phyloP scores from a whole-genome alignment of 2,329 filamentous ascomycete species.

The Colletotrichum liriopes region DNA sequence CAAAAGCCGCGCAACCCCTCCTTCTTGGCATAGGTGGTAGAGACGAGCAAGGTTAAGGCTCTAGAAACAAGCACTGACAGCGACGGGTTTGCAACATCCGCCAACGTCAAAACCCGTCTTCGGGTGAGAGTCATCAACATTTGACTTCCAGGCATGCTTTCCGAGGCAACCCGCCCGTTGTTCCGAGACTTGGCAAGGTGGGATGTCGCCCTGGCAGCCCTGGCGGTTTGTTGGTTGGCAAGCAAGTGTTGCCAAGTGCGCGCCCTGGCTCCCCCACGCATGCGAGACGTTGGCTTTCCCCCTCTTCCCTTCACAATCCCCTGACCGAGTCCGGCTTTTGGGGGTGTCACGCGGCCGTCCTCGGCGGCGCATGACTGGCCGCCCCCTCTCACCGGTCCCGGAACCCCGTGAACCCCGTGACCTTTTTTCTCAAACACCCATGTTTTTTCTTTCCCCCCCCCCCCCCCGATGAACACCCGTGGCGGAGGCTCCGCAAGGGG shows the following conservation, averaged over 20 bases:
- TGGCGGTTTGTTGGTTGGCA: constrained; percentile 9
- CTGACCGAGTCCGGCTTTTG: constrained; percentile 40
- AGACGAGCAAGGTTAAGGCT: constrained; percentile 19
- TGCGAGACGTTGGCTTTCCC: not conserved
- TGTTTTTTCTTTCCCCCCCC: not conserved
- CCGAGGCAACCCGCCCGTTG: constrained; percentile 17
- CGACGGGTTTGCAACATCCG: not conserved
- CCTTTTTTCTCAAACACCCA: not conserved
- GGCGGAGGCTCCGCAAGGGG: constrained; percentile 5
- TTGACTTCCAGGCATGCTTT: constrained; percentile 33
- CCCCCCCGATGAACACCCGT: not conserved
- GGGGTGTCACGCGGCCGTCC: constrained; percentile 37
- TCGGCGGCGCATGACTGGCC: constrained; percentile 41
- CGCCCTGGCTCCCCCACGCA: not conserved
- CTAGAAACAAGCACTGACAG: constrained; percentile 18
- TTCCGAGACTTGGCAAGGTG: constrained; percentile 5
- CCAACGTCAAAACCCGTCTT: constrained; percentile 18
- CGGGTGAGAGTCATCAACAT: not conserved
- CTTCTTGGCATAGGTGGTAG: not conserved
- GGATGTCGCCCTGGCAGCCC: not conserved
- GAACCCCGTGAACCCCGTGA: constrained; percentile 35
- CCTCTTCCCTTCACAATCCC: not conserved
- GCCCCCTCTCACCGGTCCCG: constrained; percentile 39
- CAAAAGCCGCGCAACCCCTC: constrained; percentile 31
- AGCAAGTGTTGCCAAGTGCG: constrained; percentile 17